Conservation (phyloP, 495 filamentous ascomycete genomes). For the Podospora pseudocomata region DNA sequence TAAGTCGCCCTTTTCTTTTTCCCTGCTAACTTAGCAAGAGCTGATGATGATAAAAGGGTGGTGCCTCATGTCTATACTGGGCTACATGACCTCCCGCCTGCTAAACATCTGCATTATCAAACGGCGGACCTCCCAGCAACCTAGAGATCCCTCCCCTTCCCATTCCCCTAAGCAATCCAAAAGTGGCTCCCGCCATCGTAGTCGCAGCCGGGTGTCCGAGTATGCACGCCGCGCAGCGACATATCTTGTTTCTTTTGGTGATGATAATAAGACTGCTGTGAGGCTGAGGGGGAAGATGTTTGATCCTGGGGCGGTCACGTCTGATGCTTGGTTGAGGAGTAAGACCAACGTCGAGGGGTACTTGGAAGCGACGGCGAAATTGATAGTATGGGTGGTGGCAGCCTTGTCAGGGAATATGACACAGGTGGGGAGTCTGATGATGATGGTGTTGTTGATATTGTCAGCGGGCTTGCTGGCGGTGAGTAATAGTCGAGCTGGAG, state of each 20-base stretch:
- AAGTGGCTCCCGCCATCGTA: background rate
- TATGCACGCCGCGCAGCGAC: conserved; percentile 20
- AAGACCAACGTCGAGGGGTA: conserved; percentile 48
- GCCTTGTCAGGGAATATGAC: conserved; percentile 50
- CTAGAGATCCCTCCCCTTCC: background rate
- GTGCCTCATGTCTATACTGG: conserved; percentile 42
- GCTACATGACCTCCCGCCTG: conserved; percentile 51
- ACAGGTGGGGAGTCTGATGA: conserved; percentile 44
- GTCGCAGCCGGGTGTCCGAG: background rate
- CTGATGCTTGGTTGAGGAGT: conserved; percentile 52
- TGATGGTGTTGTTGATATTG: conserved; percentile 47
- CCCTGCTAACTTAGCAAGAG: background rate
- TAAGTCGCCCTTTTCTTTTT: conserved; percentile 16
- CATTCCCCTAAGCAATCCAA: background rate
- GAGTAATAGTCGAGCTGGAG: conserved; percentile 47
- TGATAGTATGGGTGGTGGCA: conserved; percentile 54
- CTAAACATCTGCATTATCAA: conserved; percentile 55
- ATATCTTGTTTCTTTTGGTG: conserved; percentile 33
- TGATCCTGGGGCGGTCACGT: conserved; percentile 57
- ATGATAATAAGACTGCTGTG: conserved; percentile 31
- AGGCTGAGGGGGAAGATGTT: conserved; percentile 49
- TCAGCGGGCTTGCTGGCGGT: conserved; percentile 50
- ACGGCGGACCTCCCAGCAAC: conserved; percentile 29
- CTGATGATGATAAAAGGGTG: conserved; percentile 35
- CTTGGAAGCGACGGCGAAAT: conserved; percentile 44